Percentiles rank a stretch among this genome's conserved stretches.
phyloP scores from a whole-genome alignment of 306 rosid genomes.

The Dryas octopetala region DNA sequence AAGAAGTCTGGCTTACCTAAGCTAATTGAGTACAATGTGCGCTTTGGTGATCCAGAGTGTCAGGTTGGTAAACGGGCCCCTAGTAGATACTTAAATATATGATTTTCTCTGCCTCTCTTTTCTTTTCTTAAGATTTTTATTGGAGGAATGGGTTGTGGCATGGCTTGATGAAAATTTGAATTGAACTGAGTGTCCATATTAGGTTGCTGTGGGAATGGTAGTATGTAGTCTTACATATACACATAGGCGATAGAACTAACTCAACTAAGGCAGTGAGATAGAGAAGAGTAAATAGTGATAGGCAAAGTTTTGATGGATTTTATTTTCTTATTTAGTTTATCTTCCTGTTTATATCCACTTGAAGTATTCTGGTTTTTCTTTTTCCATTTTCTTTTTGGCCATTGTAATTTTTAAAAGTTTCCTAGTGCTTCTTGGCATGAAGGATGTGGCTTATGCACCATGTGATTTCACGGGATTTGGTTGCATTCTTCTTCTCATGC shows the following conservation, averaged over 20 bases:
- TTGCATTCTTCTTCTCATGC: background rate
- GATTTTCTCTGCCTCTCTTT: background rate
- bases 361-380: background rate
- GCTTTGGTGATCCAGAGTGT: constrained; percentile 99
- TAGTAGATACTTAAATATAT: background rate
- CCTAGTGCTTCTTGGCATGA: background rate
- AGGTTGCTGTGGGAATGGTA: background rate
- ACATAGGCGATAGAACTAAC: background rate
- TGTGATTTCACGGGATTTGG: background rate
- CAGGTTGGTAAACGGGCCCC: constrained; percentile 58
- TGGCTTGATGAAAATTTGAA: background rate
- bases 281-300: background rate
- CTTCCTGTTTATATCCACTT: background rate
- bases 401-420: background rate
- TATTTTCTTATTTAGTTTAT: background rate
- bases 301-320: constrained; percentile 1
- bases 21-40: constrained; percentile 91
- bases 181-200: background rate
- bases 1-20: constrained; percentile 90
- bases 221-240: background rate
- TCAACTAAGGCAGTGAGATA: background rate
- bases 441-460: background rate
- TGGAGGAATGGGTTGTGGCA: background rate
- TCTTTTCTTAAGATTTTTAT: background rate
- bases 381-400: background rate